Conservation (phyloP, 2,329 filamentous ascomycete genomes). For the Fusarium redolens region DNA sequence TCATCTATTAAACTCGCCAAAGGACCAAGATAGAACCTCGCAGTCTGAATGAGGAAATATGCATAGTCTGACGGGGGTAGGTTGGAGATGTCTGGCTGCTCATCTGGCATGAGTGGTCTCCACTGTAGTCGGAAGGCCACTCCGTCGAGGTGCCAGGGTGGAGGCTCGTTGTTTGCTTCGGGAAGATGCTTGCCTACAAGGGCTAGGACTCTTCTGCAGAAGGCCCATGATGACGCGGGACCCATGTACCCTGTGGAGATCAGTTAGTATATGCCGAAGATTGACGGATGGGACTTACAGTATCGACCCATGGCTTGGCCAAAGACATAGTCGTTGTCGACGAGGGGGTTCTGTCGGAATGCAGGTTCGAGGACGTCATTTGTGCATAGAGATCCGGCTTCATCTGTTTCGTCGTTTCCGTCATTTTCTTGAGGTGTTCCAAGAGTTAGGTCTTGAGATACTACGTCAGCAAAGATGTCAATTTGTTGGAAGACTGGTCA, state of each 20-base stretch:
- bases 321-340: conserved; percentile 43
- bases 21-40: conserved; percentile 38
- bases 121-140: conserved; percentile 40
- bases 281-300: neutral
- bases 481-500: neutral
- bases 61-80: conserved; percentile 40
- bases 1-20: conserved; percentile 39
- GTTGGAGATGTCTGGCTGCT: conserved; percentile 37
- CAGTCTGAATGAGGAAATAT: conserved; percentile 40
- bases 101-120: conserved; percentile 34
- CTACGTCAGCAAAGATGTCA: neutral
- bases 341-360: conserved; percentile 41
- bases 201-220: conserved; percentile 40
- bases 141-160: conserved; percentile 44
- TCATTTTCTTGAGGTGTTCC: conserved; percentile 16
- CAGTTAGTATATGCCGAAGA: neutral
- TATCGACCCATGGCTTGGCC: conserved; percentile 37
- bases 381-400: neutral
- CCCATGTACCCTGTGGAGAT: conserved; percentile 41
- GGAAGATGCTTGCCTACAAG: conserved; percentile 42
- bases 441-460: neutral
- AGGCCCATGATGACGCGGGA: conserved; percentile 43
- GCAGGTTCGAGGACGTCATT: conserved; percentile 37
- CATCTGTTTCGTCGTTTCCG: neutral
- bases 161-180: conserved; percentile 36